These are phyloP conservation scores for Pseudonitzschia delicatissima DNA, from an alignment of 108 stramenopile species.

Conservation along the genomic window DNA sequence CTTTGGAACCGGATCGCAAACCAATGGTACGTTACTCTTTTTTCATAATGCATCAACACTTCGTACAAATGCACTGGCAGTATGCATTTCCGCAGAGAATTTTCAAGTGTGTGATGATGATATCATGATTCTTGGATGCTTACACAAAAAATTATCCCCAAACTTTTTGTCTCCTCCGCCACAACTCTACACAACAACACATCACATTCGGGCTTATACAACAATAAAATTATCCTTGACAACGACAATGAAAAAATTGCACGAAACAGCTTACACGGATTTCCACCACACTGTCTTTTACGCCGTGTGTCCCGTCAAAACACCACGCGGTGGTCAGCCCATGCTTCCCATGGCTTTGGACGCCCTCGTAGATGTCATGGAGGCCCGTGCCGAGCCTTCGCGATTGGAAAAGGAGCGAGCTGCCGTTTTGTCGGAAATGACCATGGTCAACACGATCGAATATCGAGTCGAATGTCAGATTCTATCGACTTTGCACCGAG, in stretches of 20 bases:
- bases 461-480: conserved; percentile 98
- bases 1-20: conserved; percentile 93
- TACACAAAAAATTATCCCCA: not conserved
- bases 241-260: not conserved
- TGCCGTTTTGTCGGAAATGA: conserved; percentile 95
- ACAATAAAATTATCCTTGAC: not conserved
- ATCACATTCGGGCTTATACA: not conserved
- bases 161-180: not conserved
- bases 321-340: conserved; percentile 55
- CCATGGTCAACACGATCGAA: conserved; percentile 97
- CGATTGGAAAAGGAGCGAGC: conserved; percentile 96
- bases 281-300: conserved; percentile 99
- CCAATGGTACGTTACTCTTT: conserved; percentile 70
- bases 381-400: conserved; percentile 86
- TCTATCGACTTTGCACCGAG: conserved; percentile 89
- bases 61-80: no score
- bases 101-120: no score
- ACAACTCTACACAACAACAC: conserved; percentile 4
- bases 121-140: not conserved
- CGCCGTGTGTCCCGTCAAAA: conserved; percentile 88
- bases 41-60: no score
- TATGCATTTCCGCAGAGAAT: no score
- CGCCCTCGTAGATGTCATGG: conserved; percentile 94
- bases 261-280: conserved; percentile 87
- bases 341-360: conserved; percentile 97